phyloP scores from a whole-genome alignment of 202 grass and related monocot genomes.

The Brachypodium distachyon region DNA sequence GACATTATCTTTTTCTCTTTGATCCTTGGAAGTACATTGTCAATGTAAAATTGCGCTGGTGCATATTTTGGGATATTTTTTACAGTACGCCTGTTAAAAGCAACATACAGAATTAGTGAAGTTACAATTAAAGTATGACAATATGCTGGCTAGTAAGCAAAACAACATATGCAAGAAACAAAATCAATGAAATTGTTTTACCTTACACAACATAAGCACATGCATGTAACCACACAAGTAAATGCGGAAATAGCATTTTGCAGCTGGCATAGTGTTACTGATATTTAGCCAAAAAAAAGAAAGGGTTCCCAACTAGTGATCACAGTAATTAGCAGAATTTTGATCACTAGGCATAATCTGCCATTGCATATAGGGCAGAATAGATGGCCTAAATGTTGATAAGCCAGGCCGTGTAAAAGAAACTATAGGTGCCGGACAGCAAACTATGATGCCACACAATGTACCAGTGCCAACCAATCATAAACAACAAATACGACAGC shows the following conservation, averaged over 20 bases:
- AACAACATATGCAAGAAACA: not conserved
- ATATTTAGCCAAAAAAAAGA: not conserved
- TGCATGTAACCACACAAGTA: not conserved
- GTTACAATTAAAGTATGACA: not conserved
- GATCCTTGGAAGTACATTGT: slow-evolving; percentile 97
- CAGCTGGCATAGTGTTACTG: not conserved
- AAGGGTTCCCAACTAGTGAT: not conserved
- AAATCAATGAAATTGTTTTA: not conserved
- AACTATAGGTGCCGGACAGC: not conserved
- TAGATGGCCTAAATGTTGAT: not conserved
- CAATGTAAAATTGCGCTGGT: slow-evolving; percentile 89
- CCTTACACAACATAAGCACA: not conserved
- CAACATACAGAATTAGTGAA: not conserved
- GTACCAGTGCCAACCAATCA: not conserved
- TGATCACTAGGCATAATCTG: not conserved
- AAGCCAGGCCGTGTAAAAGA: not conserved
- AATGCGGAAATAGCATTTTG: not conserved
- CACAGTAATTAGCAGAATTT: not conserved
- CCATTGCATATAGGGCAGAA: not conserved
- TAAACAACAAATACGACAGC: not conserved
- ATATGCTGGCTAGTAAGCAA: not conserved
- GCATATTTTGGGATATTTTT: slow-evolving; percentile 99
- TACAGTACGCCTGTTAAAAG: slow-evolving; percentile 63
- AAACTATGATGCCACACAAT: not conserved
- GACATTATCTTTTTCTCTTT: slow-evolving; percentile 99